A percentile compares a stretch with the other conserved stretches of the same genome.
Evolutionary conservation across 768 basidiomycete species (phyloP).

Genomic region (Podaxis rugospora): DNA sequence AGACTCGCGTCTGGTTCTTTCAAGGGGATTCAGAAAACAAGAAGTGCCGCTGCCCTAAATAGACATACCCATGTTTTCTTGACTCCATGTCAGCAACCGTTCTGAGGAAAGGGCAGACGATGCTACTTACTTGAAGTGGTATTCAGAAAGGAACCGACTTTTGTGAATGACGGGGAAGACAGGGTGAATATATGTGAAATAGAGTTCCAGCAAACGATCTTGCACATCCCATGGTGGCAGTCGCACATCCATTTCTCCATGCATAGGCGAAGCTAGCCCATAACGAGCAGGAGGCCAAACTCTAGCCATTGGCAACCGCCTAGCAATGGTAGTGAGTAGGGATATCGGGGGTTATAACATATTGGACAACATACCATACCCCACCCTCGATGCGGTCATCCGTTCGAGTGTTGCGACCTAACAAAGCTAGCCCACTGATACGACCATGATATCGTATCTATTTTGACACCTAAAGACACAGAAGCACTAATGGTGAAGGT

Average conservation of each 20-base stretch:
- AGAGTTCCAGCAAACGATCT: slow-evolving; percentile 65
- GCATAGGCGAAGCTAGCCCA: slow-evolving; percentile 29
- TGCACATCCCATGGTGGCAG: slow-evolving; percentile 64
- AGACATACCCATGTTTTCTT: slow-evolving; percentile 7
- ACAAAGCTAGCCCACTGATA: slow-evolving; percentile 69
- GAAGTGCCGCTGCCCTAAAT: not conserved
- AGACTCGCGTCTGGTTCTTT: slow-evolving; percentile 12
- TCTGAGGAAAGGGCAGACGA: not conserved
- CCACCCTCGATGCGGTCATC: slow-evolving; percentile 68
- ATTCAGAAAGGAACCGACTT: slow-evolving; percentile 62
- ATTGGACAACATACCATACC: slow-evolving; percentile 45
- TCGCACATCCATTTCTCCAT: slow-evolving; percentile 41
- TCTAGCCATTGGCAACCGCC: slow-evolving; percentile 70
- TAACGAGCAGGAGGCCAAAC: slow-evolving; percentile 64
- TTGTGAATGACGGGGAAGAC: slow-evolving; percentile 80
- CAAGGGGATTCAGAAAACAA: not conserved
- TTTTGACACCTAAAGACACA: slow-evolving; percentile 1
- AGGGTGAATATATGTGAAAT: slow-evolving; percentile 83
- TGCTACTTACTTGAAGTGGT: slow-evolving; percentile 39
- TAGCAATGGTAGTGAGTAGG: slow-evolving; percentile 20
- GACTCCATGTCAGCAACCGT: not conserved
- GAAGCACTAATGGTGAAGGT: not conserved
- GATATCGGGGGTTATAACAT: not conserved
- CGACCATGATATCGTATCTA: slow-evolving; percentile 84
- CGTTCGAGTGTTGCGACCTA: slow-evolving; percentile 61